phyloP scores from a whole-genome alignment of 2,329 filamentous ascomycete species.

The Fusarium sp. region DNA sequence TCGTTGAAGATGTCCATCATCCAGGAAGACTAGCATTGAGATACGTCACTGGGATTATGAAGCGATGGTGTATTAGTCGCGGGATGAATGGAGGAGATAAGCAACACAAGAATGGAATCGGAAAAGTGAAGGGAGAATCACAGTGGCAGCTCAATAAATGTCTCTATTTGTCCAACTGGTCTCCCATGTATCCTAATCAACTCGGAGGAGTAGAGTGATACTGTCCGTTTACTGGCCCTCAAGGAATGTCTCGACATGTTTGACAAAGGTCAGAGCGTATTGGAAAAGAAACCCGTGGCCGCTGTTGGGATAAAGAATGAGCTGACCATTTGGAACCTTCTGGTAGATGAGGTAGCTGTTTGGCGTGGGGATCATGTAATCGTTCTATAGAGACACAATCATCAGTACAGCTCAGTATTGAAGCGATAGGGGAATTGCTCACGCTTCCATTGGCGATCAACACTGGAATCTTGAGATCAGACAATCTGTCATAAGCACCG shows the following conservation, averaged over 20 bases:
- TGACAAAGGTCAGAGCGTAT: not conserved
- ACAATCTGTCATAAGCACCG: not conserved
- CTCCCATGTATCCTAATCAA: rapidly evolving
- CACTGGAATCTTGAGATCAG: not conserved
- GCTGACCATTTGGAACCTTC: not conserved
- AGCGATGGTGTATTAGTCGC: rapidly evolving
- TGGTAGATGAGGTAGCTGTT: conserved; percentile 7
- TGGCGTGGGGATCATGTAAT: conserved; percentile 13
- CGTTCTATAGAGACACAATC: too few species aligned
- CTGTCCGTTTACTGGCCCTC: rapidly evolving
- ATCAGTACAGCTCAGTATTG: too few species aligned
- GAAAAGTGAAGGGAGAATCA: not conserved
- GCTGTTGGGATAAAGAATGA: conserved; percentile 11
- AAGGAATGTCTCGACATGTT: not conserved
- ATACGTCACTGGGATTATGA: rapidly evolving
- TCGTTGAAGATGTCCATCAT: conserved; percentile 3
- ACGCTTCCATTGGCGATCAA: conserved; percentile 2
- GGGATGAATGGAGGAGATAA: rapidly evolving
- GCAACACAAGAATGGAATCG: rapidly evolving
- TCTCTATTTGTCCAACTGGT: rapidly evolving
- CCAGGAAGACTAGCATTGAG: not conserved
- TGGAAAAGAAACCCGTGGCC: conserved; percentile 15
- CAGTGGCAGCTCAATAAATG: not conserved
- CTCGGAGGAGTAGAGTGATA: rapidly evolving
- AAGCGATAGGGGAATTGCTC: too few species aligned